Evolutionary conservation across 73 alveolate genomes (phyloP), one percentile per base, ranked within the genome.

Genomic region (Durusdinium trenchii): DNA sequence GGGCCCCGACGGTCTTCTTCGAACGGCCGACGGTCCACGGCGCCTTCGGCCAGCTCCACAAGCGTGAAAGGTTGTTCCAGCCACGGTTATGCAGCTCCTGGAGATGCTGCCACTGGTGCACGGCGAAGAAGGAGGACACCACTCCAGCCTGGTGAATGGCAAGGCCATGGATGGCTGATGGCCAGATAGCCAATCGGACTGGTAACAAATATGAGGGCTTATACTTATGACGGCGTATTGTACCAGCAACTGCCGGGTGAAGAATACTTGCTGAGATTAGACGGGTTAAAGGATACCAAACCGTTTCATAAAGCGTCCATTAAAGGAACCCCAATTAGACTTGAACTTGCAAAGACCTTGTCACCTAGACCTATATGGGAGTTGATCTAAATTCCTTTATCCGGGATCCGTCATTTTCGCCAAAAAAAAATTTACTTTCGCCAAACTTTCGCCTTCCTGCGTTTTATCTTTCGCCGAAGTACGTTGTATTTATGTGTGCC

Each of bases 81-180:
- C 96, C 96, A 35, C 96, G 96, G 1, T 52, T 85, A 26, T 89
- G 48, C 3, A 89, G 96, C 75, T 64, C 86, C 10, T 47, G 42
- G 16, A 89, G 96, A 18, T 89, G 86, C 76, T 46, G 48, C 67
- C 96, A 62, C n/a, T 45, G 42, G 54, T 89, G 96, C 69, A 89
- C 96, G 2, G 96, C 96, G 46, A 89, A 89, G 73, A 89, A 89
- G 38, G 40, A 61, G 36, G 47, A 6, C 67, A 87, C 62, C 50
- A 62, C 47, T 10, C 35, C 54, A 36, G 84, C 95, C 95, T 87
- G 35, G 3, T 16, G 20, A n/a, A n/a, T n/a, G n/a, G n/a, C n/a
- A n/a, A n/a, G n/a, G n/a, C n/a, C n/a, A n/a, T n/a, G n/a, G n/a
- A n/a, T n/a, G n/a, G n/a, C n/a, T n/a, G n/a, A n/a, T n/a, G n/a